A percentile compares a stretch with the other conserved stretches of the same genome.
Conservation (phyloP, 345 rosid genomes). For the Populus ilicifolia region DNA sequence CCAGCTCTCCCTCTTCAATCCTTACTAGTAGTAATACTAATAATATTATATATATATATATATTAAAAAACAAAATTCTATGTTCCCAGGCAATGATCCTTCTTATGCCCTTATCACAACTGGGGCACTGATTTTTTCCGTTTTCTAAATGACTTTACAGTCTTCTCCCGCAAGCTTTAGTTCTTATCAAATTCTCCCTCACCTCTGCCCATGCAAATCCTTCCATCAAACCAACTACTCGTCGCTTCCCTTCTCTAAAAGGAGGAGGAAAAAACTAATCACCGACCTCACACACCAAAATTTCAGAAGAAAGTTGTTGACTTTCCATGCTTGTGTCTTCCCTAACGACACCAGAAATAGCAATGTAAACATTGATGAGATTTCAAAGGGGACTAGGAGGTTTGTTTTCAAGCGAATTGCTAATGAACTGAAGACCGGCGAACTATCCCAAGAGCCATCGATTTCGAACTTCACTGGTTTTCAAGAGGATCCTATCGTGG, state of each 20-base stretch:
- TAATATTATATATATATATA: too few relatives aligned
- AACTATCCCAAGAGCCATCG: slow-evolving; percentile 24
- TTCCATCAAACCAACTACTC: background rate
- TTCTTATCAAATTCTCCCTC: background rate
- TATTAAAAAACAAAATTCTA: background rate
- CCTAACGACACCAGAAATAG: slow-evolving; percentile 22
- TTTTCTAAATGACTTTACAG: slow-evolving; percentile 50
- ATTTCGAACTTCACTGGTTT: slow-evolving; percentile 47
- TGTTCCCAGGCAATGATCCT: slow-evolving; percentile 32
- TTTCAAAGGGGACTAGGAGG: slow-evolving; percentile 29
- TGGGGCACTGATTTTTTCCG: slow-evolving; percentile 14
- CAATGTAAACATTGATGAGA: slow-evolving; percentile 24
- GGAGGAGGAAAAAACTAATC: slow-evolving; percentile 16
- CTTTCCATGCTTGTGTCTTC: slow-evolving; percentile 40
- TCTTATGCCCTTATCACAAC: slow-evolving; percentile 12
- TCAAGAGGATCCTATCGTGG: slow-evolving; percentile 78
- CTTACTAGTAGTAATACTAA: too few relatives aligned
- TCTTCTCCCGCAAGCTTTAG: slow-evolving; percentile 32
- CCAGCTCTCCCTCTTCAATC: too few relatives aligned
- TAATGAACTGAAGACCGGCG: slow-evolving; percentile 43
- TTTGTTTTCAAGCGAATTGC: slow-evolving; percentile 42
- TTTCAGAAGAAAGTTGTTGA: slow-evolving; percentile 10
- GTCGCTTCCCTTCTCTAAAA: slow-evolving; percentile 5
- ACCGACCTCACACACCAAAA: background rate
- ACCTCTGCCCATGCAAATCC: slow-evolving; percentile 40